Evolutionary conservation across 495 filamentous ascomycete genomes (phyloP).

Genomic region (Talaromyces trachyspermus): DNA sequence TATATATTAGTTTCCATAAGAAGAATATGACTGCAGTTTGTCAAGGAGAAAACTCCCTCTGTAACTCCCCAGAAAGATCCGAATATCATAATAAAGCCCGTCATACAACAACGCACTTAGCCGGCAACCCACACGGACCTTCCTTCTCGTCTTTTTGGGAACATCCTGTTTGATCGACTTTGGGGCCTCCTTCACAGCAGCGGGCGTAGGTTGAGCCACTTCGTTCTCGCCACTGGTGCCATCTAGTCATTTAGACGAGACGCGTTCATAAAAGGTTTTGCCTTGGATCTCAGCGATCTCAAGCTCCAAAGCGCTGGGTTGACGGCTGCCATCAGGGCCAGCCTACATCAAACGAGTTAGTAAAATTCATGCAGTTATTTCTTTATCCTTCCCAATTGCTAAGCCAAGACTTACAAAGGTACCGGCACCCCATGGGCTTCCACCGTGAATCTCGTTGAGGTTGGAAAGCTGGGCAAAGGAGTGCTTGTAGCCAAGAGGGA

Average conservation of each 20-base stretch:
- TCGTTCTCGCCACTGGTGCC: slow-evolving; percentile 38
- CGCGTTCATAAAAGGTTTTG: slow-evolving; percentile 73
- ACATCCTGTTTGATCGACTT: slow-evolving; percentile 21
- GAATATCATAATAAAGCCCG: too few relatives aligned
- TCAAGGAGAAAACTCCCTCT: too few relatives aligned
- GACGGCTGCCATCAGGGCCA: slow-evolving; percentile 68
- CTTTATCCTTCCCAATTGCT: too few relatives aligned
- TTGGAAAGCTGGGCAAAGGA: slow-evolving; percentile 62
- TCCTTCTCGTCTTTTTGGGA: slow-evolving; percentile 33
- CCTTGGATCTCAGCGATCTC: slow-evolving; percentile 75
- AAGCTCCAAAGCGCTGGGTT: slow-evolving; percentile 68
- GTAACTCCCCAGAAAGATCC: too few relatives aligned
- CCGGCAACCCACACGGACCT: slow-evolving; percentile 65
- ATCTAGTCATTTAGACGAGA: slow-evolving; percentile 88
- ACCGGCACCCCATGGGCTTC: slow-evolving; percentile 88
- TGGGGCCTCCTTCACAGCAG: slow-evolving; percentile 15
- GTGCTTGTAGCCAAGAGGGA: slow-evolving; percentile 87
- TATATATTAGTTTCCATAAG: too few relatives aligned
- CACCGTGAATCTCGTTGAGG: slow-evolving; percentile 72
- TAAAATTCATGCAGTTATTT: too few relatives aligned
- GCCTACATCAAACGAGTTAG: slow-evolving; percentile 18
- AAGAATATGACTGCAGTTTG: too few relatives aligned
- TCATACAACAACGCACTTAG: slow-evolving; percentile 59
- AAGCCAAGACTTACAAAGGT: slow-evolving; percentile 58
- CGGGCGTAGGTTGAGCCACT: slow-evolving; percentile 22